Conservation (phyloP, 2,329 filamentous ascomycete genomes). For the Fusarium compactum region DNA sequence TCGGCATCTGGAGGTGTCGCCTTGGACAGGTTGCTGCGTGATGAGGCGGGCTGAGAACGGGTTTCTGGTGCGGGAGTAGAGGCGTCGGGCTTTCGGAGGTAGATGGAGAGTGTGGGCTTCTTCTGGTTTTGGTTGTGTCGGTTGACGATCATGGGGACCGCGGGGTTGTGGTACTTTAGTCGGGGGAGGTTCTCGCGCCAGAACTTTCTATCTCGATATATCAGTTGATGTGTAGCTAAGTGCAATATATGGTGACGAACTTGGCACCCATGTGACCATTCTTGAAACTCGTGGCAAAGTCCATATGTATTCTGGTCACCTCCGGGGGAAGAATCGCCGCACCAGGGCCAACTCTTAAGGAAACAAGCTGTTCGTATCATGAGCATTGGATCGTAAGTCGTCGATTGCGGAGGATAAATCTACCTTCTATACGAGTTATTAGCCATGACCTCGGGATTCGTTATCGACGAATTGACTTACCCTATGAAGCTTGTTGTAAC, state of each 20-base stretch:
- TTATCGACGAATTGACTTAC: conserved; percentile 62
- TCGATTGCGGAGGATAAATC: conserved; percentile 30
- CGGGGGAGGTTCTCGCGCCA: conserved; percentile 85
- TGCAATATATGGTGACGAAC: conserved; percentile 59
- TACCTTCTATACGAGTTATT: conserved; percentile 58
- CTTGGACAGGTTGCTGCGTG: conserved; percentile 60
- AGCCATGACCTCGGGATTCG: conserved; percentile 19
- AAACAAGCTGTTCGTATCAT: conserved; percentile 69
- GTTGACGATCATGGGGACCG: conserved; percentile 84
- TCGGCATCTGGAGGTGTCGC: conserved; percentile 61
- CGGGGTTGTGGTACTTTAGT: conserved; percentile 94
- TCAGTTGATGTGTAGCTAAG: conserved; percentile 15
- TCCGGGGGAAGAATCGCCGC: conserved; percentile 83
- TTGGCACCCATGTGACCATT: conserved; percentile 79
- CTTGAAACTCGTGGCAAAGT: conserved; percentile 72
- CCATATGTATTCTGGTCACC: conserved; percentile 79
- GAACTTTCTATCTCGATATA: conserved; percentile 75
- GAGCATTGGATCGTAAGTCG: conserved; percentile 41
- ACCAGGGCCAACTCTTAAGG: conserved; percentile 83
- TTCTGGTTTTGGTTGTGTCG: conserved; percentile 69
- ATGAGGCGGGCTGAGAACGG: conserved; percentile 59
- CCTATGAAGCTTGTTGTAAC: conserved; percentile 79
- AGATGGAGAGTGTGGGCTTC: conserved; percentile 73
- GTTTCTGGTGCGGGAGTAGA: conserved; percentile 45
- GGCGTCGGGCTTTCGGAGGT: conserved; percentile 62